Percentiles rank a stretch among this genome's conserved stretches.
These are phyloP conservation scores for Chalciporus piperatus DNA, from an alignment of 768 basidiomycete species.

Conservation along the genomic window DNA sequence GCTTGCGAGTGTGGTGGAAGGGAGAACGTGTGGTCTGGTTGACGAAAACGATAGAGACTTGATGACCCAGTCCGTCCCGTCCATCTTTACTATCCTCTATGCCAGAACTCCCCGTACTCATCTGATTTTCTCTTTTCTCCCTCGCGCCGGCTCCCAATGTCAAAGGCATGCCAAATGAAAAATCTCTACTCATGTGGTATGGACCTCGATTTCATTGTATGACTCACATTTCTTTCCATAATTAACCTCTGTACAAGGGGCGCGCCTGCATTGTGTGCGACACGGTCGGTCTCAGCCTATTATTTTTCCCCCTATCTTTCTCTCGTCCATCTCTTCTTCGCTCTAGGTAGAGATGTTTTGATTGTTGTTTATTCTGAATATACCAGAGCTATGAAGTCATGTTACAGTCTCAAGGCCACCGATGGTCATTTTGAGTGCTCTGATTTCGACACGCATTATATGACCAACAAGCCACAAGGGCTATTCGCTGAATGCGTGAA, in stretches of 20 bases:
- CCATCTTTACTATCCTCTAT: constrained; percentile 29
- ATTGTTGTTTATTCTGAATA: neutral
- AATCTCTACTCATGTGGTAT: constrained; percentile 26
- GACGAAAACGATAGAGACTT: constrained; percentile 30
- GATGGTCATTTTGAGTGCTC: no score
- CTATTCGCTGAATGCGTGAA: no score
- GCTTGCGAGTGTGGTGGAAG: neutral
- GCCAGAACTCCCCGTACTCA: constrained; percentile 25
- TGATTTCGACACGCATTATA: no score
- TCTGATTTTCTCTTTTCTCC: constrained; percentile 16
- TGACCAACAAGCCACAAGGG: no score
- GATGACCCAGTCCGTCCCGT: constrained; percentile 35
- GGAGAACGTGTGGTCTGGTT: neutral
- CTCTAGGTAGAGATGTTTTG: neutral
- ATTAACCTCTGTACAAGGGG: constrained; percentile 23
- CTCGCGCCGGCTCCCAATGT: constrained; percentile 13
- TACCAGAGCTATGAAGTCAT: neutral
- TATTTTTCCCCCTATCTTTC: neutral
- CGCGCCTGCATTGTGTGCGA: constrained; percentile 20
- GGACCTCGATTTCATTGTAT: constrained; percentile 16
- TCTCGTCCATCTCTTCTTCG: neutral
- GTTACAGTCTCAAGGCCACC: no score
- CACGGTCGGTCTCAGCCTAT: constrained; percentile 32
- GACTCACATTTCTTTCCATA: constrained; percentile 17
- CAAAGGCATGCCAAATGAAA: constrained; percentile 10